phyloP scores from a whole-genome alignment of 2,329 filamentous ascomycete species.

The Penicillium nordicum region DNA sequence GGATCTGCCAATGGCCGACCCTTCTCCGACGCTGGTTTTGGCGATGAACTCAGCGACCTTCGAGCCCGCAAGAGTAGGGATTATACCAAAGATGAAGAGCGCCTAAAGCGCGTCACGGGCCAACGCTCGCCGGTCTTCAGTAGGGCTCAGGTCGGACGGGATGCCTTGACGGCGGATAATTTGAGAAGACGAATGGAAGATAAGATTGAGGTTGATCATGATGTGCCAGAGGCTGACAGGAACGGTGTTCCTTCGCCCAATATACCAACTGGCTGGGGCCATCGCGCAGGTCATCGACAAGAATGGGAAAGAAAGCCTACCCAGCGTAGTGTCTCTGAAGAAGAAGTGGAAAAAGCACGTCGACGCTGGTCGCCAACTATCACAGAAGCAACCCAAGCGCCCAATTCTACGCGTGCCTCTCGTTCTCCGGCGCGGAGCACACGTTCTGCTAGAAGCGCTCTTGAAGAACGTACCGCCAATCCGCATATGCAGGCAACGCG shows the following conservation, averaged over 20 bases:
- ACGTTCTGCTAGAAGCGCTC: conserved; percentile 19
- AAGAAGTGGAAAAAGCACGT: conserved; percentile 11
- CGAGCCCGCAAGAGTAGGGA: conserved; percentile 35
- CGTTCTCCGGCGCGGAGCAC: conserved; percentile 29
- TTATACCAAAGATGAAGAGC: conserved; percentile 38
- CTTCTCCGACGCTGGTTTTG: conserved; percentile 32
- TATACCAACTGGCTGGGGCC: conserved; percentile 39
- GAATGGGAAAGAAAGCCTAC: conserved; percentile 37
- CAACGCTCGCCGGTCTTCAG: conserved; percentile 42
- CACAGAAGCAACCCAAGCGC: conserved; percentile 29
- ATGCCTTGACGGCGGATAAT: conserved; percentile 35
- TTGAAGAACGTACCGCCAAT: conserved; percentile 24
- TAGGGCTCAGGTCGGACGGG: conserved; percentile 34
- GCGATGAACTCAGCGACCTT: conserved; percentile 34
- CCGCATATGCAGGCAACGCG: conserved; percentile 10
- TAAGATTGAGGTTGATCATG: conserved; percentile 13
- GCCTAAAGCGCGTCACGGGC: conserved; percentile 38
- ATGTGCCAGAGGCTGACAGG: conserved; percentile 22
- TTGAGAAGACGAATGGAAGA: conserved; percentile 37
- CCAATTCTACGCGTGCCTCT: conserved; percentile 29
- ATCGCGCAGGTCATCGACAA: conserved; percentile 29
- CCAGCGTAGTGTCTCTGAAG: conserved; percentile 19
- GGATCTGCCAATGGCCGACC: conserved; percentile 17
- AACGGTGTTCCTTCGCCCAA: conserved; percentile 34
- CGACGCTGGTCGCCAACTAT: conserved; percentile 15